A percentile compares a stretch with the other conserved stretches of the same genome.
phyloP scores from a whole-genome alignment of 495 filamentous ascomycete genomes.

The Chaetomium fimeti region DNA sequence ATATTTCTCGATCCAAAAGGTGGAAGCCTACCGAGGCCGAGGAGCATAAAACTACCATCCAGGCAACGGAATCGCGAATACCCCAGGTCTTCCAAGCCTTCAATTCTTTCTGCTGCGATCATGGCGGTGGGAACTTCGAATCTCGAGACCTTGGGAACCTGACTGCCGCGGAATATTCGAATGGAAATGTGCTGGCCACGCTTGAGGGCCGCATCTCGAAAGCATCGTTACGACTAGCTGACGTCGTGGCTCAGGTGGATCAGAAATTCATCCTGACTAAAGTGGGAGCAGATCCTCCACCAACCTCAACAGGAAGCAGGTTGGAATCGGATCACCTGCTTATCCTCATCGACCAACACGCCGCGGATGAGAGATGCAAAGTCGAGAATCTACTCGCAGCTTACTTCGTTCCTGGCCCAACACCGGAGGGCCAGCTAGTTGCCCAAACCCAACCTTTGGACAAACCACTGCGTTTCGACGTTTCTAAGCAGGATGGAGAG shows the following conservation, averaged over 20 bases:
- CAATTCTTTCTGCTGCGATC: conserved; percentile 7
- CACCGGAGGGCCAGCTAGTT: not conserved
- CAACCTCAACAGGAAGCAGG: not conserved
- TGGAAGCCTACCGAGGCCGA: conserved; percentile 37
- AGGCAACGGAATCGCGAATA: conserved; percentile 38
- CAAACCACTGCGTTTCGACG: conserved; percentile 60
- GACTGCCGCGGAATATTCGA: conserved; percentile 15
- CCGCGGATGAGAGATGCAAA: conserved; percentile 83
- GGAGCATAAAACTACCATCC: conserved; percentile 35
- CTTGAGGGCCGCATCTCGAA: conserved; percentile 63
- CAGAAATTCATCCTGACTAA: conserved; percentile 82
- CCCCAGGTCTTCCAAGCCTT: conserved; percentile 36
- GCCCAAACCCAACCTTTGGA: conserved; percentile 36
- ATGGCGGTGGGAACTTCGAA: conserved; percentile 1
- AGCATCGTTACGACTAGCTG: conserved; percentile 57
- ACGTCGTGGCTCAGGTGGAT: conserved; percentile 80
- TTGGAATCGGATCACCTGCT: conserved; percentile 41
- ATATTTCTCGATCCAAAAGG: conserved; percentile 2
- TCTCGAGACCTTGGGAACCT: conserved; percentile 8
- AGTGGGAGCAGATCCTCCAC: conserved; percentile 33
- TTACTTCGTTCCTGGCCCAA: conserved; percentile 35
- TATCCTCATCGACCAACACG: conserved; percentile 89
- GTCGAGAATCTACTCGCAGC: conserved; percentile 64
- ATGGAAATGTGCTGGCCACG: conserved; percentile 16
- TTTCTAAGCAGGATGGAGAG: conserved; percentile 56